Percentiles rank a stretch among this genome's conserved stretches.
These are phyloP conservation scores for Mycena floridula DNA, from an alignment of 768 basidiomycete species.

Conservation along the genomic window DNA sequence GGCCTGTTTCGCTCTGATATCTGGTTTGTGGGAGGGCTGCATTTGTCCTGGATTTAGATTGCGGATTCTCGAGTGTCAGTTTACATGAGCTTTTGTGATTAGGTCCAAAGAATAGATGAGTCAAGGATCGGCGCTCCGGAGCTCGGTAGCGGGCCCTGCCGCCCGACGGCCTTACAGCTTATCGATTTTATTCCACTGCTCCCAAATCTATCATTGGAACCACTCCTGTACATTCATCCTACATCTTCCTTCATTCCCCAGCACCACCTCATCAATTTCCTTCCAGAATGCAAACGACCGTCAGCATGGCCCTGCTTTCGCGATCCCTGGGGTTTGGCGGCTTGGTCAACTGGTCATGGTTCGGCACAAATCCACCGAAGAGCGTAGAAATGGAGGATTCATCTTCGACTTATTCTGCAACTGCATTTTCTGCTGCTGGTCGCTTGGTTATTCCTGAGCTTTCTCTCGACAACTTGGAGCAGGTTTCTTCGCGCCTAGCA, in stretches of 20 bases:
- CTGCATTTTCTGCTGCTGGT: constrained; percentile 45
- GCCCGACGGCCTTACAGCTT: too few relatives aligned
- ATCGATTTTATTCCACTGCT: too few relatives aligned
- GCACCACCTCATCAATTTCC: constrained; percentile 46
- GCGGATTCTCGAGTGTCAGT: too few relatives aligned
- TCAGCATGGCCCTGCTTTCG: constrained; percentile 46
- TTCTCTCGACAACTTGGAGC: constrained; percentile 43
- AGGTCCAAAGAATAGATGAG: too few relatives aligned
- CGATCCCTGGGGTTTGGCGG: constrained; percentile 42
- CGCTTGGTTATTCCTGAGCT: constrained; percentile 44
- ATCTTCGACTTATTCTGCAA: constrained; percentile 28
- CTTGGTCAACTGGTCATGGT: constrained; percentile 58
- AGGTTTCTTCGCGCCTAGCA: constrained; percentile 33
- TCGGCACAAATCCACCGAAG: constrained; percentile 13
- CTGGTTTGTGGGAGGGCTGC: too few relatives aligned
- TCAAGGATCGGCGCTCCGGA: too few relatives aligned
- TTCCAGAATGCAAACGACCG: constrained; percentile 35
- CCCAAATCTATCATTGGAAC: constrained; percentile 37
- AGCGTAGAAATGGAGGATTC: neutral
- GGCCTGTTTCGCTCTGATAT: too few relatives aligned
- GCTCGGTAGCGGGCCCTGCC: too few relatives aligned
- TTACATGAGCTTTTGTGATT: too few relatives aligned
- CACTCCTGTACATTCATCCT: constrained; percentile 42
- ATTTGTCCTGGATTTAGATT: too few relatives aligned
- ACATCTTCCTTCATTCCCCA: constrained; percentile 49